phyloP scores from a whole-genome alignment of 805 yeast genomes.

The Tetrapisispora phaffii region DNA sequence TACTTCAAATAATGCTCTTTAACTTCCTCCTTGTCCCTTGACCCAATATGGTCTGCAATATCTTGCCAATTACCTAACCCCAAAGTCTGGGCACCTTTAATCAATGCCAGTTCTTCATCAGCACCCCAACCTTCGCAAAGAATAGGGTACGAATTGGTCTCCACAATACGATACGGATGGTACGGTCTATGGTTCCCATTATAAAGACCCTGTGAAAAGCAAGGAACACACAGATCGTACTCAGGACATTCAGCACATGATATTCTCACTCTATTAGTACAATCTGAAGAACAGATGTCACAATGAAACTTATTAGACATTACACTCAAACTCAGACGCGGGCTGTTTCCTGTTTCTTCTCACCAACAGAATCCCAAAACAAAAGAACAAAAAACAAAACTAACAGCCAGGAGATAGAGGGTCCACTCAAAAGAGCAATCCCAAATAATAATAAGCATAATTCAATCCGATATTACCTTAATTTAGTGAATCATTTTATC shows the following conservation, averaged over 20 bases:
- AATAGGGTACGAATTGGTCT: constrained; percentile 91
- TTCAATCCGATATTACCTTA: too few relatives aligned
- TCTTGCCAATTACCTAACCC: constrained; percentile 98
- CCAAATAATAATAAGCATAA: too few relatives aligned
- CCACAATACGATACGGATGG: constrained; percentile 86
- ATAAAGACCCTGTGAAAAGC: constrained; percentile 76
- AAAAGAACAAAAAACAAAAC: too few relatives aligned
- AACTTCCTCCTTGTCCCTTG: constrained; percentile 85
- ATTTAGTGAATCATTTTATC: too few relatives aligned
- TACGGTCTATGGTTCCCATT: constrained; percentile 86
- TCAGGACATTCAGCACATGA: constrained; percentile 88
- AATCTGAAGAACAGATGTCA: constrained; percentile 93
- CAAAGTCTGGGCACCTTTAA: constrained; percentile 83
- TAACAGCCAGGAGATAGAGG: too few relatives aligned
- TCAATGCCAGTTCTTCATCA: constrained; percentile 81
- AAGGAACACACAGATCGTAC: constrained; percentile 95
- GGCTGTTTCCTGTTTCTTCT: too few relatives aligned
- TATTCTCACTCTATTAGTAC: constrained; percentile 84
- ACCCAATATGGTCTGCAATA: constrained; percentile 92
- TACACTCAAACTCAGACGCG: too few relatives aligned
- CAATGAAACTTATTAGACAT: constrained; percentile 64
- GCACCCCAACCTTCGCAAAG: constrained; percentile 94
- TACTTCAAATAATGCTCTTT: constrained; percentile 67
- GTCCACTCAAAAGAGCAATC: too few relatives aligned
- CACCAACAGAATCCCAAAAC: too few relatives aligned